Conservation (phyloP, 306 rosid genomes). For the Arachis stenosperma region DNA sequence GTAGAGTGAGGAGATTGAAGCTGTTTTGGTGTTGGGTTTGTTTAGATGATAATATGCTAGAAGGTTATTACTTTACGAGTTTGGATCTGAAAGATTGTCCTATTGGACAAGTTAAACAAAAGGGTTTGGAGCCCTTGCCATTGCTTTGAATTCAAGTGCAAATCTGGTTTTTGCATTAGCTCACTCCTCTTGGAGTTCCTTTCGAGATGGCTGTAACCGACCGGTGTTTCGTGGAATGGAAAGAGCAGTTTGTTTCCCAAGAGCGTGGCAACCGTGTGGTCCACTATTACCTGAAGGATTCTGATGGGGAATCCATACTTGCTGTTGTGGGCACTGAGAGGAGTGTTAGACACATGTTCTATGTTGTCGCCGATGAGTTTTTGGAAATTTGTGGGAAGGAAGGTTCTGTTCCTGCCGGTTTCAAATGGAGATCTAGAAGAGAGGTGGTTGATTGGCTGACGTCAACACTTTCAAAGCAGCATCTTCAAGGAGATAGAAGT, state of each 20-base stretch:
- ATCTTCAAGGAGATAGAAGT: constrained; percentile 66
- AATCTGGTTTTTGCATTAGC: constrained; percentile 33
- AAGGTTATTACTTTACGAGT: constrained; percentile 42
- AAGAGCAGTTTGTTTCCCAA: constrained; percentile 89
- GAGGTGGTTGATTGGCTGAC: constrained; percentile 99
- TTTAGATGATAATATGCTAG: constrained; percentile 33
- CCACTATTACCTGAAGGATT: constrained; percentile 94
- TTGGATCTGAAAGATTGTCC: constrained; percentile 34
- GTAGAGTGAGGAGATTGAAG: constrained; percentile 41
- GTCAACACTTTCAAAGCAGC: constrained; percentile 88
- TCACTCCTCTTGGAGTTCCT: constrained; percentile 32
- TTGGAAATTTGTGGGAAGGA: constrained; percentile 69
- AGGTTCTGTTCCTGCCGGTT: constrained; percentile 66
- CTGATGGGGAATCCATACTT: constrained; percentile 82
- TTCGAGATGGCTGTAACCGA: constrained; percentile 61
- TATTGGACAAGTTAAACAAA: constrained; percentile 24
- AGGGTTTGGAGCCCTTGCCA: constrained; percentile 40
- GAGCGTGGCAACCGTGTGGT: constrained; percentile 96
- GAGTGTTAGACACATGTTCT: constrained; percentile 96
- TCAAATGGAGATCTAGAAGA: constrained; percentile 97
- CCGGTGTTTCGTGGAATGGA: constrained; percentile 88
- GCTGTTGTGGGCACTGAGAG: constrained; percentile 99
- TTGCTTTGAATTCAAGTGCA: constrained; percentile 48
- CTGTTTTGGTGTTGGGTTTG: constrained; percentile 4
- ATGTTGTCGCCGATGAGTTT: constrained; percentile 89